A percentile compares a stretch with the other conserved stretches of the same genome.
Evolutionary conservation across 2,329 filamentous ascomycete genomes (phyloP).

Genomic region (Penicillium sp.): DNA sequence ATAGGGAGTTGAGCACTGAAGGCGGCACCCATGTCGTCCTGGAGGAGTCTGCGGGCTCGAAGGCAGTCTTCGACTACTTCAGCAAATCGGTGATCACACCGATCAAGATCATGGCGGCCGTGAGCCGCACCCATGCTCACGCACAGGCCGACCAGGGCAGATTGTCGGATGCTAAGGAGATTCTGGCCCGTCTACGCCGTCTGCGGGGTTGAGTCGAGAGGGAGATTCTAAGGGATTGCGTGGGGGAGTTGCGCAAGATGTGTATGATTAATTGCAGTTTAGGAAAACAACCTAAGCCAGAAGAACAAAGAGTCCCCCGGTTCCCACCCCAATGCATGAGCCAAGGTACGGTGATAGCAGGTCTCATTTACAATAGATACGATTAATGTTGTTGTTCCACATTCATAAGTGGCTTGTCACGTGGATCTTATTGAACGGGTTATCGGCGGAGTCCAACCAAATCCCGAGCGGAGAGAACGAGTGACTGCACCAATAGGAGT

Average conservation of each 20-base stretch:
- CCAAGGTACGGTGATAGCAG: neutral
- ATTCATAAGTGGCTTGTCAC: neutral
- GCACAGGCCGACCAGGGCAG: constrained; percentile 1
- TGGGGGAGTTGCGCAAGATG: neutral
- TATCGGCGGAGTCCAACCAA: neutral
- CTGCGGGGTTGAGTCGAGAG: neutral
- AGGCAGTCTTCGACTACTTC: neutral
- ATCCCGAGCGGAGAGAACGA: neutral
- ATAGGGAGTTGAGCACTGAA: neutral
- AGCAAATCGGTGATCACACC: neutral
- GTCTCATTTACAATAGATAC: too few species aligned
- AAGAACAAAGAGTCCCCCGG: neutral
- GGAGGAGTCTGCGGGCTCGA: neutral
- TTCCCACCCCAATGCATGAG: neutral
- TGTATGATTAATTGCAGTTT: neutral
- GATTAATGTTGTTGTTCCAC: too few species aligned
- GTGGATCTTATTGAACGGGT: neutral
- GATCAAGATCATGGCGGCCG: neutral
- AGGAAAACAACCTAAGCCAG: neutral
- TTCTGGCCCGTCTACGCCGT: neutral
- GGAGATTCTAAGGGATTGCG: neutral
- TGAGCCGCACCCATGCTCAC: neutral
- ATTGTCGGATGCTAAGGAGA: neutral
- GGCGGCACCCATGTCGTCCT: neutral
- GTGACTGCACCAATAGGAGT: neutral